Evolutionary conservation across 768 basidiomycete genomes (phyloP), one percentile per base, ranked within the genome.

Genomic region (Lactarius tabidus): DNA sequence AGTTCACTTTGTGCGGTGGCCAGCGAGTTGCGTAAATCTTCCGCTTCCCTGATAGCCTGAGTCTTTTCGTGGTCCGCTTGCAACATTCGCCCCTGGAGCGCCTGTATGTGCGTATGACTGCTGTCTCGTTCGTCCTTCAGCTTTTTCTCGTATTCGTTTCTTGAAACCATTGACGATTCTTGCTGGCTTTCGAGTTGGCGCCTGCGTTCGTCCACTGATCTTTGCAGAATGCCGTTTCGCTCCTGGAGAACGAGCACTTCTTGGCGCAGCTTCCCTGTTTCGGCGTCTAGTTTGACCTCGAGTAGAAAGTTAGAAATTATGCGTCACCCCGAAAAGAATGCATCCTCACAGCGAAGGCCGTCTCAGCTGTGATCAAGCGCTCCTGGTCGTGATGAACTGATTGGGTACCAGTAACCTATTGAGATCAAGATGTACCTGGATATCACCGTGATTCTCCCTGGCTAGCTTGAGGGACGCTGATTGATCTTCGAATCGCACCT

Each of bases 401-500:
- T 60, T 17, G 57, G 18, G 23, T 33, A 29, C 4, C 2, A 58
- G 39, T 7, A 62, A 43, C 26, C 65, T 62, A 54, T 31, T 33
- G 20, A 52, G 20, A 41, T 10, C 18, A 3, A 57, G 56, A n/a
- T 54, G 33, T 70, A 81, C 82, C 73, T 83, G 85, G 15, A 83
- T 67, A 69, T 87, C 84, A 2, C 79, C 83, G 23, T 79, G 72
- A 6, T 81, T 76, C 65, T 88, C 85, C 69, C 84, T 85, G 8
- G 82, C 79, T 28, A 86, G 72, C 29, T 80, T 78, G 55, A 86
- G 73, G 1, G 84, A 82, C 7, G 82, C 74, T 1, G 79, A 72
- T 67, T 87, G 85, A 18, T 84, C 80, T 15, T 88, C 86, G 59
- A 82, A 83, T 29, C 85, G 80, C 60, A 88, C 85, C 70, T 87